Evolutionary conservation across 371 early-diverging fungal species (phyloP), one percentile per base, ranked within the genome.

Genomic region (Lichtheimia hyalospora): DNA sequence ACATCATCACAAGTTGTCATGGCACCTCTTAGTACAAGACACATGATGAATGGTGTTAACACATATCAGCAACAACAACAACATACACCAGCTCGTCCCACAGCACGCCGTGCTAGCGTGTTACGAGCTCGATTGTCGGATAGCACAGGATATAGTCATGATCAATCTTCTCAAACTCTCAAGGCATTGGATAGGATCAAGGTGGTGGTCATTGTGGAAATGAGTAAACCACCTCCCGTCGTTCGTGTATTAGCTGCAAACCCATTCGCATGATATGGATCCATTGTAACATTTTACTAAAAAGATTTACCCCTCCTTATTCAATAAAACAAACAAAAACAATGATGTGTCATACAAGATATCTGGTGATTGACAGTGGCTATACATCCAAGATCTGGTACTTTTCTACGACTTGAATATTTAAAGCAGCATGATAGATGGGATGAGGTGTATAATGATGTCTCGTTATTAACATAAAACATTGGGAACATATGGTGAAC

Each of bases 181-280:
- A 74, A 77, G 55, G 81, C 88, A 4, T 79, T 90, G 68, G 83
- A 84, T 52, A 75, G 70, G 52, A 67, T 91, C 54, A 61, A 74
- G 49, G 86, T 89, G 4, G 77, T 83, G 61, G 75, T 91, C 43
- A 83, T 84, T 3, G 80, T 84, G 10, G 84, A 89, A 59, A 84
- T 86, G 58, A 71, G 77, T n/a, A 74, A 80, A 34, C 86, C 88
- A 6, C 92, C 90, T 7, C 89, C 89, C 44, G 77, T 85, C 34
- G 79, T 88, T 56, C 82, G 86, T 62, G 74, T 89, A 20, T 70
- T 83, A 58, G 84, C 88, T 18, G 83, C 82, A 52, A 84, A 89
- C 61, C 91, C 91, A 16, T 71, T 67, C 54, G 68, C 68, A 34
- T 68, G 60, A 60, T 24, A 54, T 25, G 25, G 25, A 25, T 25